Conservation (phyloP, 2,329 filamentous ascomycete species). For the Aspergillus sp. region DNA sequence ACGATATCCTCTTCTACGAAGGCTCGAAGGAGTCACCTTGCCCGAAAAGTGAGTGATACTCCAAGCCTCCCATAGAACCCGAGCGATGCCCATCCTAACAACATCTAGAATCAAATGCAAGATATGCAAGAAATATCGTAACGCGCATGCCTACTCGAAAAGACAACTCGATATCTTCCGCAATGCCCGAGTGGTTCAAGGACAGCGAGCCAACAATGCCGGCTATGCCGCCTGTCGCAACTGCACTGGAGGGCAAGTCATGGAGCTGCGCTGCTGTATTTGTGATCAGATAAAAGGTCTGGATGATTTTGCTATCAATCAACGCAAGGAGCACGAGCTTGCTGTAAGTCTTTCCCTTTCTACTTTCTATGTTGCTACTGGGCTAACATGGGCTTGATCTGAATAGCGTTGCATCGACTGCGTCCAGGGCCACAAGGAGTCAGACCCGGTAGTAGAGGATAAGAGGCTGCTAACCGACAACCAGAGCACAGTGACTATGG, state of each 20-base stretch:
- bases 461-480: slow-evolving; percentile 23
- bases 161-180: slow-evolving; percentile 44
- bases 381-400: not conserved
- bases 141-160: slow-evolving; percentile 44
- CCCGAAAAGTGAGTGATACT: slow-evolving; percentile 31
- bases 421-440: slow-evolving; percentile 34
- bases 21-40: slow-evolving; percentile 27
- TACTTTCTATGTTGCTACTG: not conserved
- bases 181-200: slow-evolving; percentile 22
- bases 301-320: slow-evolving; percentile 51
- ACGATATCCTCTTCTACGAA: slow-evolving; percentile 7
- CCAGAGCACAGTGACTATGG: slow-evolving; percentile 5
- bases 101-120: slow-evolving; percentile 47
- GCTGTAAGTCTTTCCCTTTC: slow-evolving; percentile 39
- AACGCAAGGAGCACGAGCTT: slow-evolving; percentile 46
- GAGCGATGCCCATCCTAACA: slow-evolving; percentile 2
- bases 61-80: not conserved
- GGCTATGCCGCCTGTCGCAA: slow-evolving; percentile 41
- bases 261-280: slow-evolving; percentile 50
- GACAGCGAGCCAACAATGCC: slow-evolving; percentile 14
- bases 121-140: slow-evolving; percentile 45
- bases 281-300: slow-evolving; percentile 50
- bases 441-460: slow-evolving; percentile 34
- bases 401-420: slow-evolving; percentile 44
- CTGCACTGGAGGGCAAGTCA: slow-evolving; percentile 45